A percentile compares a stretch with the other conserved stretches of the same genome.
Conservation (phyloP, 352 stramenopile genomes). For the Peronospora belbahrii region DNA sequence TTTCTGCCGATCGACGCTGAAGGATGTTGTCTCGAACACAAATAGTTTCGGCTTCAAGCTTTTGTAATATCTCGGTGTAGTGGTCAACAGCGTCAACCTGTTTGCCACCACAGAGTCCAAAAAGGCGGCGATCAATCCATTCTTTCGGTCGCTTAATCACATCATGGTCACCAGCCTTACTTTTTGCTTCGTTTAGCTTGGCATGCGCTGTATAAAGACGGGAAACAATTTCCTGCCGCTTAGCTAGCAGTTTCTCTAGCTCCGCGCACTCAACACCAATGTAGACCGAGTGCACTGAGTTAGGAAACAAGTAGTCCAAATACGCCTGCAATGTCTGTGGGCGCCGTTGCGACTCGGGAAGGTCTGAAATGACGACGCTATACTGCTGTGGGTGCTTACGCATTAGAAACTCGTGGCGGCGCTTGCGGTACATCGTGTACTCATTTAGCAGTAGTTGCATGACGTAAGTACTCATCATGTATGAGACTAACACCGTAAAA, state of each 20-base stretch:
- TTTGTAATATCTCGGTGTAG: constrained; percentile 40
- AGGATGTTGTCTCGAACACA: constrained; percentile 41
- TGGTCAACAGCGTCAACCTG: constrained; percentile 58
- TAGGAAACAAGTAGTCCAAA: constrained; percentile 60
- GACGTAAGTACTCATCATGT: constrained; percentile 40
- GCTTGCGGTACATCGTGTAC: constrained; percentile 53
- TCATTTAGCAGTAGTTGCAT: constrained; percentile 52
- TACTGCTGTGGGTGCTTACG: constrained; percentile 60
- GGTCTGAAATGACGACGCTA: constrained; percentile 59
- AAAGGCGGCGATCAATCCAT: constrained; percentile 32
- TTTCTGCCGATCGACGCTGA: constrained; percentile 36
- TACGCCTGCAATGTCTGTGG: constrained; percentile 57
- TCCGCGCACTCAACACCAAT: constrained; percentile 58
- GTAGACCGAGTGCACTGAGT: constrained; percentile 56
- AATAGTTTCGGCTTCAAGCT: constrained; percentile 44
- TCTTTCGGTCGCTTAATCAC: constrained; percentile 30
- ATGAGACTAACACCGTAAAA: constrained; percentile 48
- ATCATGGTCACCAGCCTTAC: constrained; percentile 15
- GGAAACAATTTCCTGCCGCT: constrained; percentile 43
- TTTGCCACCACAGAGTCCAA: constrained; percentile 38
- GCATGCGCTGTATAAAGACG: constrained; percentile 43
- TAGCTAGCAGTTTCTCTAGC: constrained; percentile 47
- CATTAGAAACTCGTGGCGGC: constrained; percentile 55
- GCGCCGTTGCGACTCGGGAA: constrained; percentile 42
- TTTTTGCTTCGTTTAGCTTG: constrained; percentile 32